A percentile compares a stretch with the other conserved stretches of the same genome.
These are phyloP conservation scores for Fonsecaea monophora DNA, from an alignment of 2,329 filamentous ascomycete genomes.

Conservation along the genomic window DNA sequence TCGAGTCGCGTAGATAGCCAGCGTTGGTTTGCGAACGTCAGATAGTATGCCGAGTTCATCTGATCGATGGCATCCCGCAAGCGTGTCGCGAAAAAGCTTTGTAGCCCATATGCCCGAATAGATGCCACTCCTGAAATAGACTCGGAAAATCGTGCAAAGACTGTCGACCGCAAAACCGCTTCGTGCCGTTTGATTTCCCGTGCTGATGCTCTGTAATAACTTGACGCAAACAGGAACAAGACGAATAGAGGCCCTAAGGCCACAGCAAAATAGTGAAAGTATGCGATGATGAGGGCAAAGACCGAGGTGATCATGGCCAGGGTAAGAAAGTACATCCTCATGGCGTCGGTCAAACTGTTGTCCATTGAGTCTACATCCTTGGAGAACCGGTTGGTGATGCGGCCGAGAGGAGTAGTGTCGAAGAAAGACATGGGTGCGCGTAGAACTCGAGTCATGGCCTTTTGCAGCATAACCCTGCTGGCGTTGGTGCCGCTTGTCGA, in stretches of 20 bases:
- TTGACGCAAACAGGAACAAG: constrained; percentile 80
- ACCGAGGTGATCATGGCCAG: constrained; percentile 81
- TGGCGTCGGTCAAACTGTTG: constrained; percentile 84
- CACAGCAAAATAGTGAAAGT: constrained; percentile 85
- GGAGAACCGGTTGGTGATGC: constrained; percentile 95
- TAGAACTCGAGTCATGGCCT: constrained; percentile 77
- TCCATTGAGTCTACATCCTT: constrained; percentile 97
- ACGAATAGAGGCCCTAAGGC: constrained; percentile 73
- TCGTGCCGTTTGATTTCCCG: constrained; percentile 95
- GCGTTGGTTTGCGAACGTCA: constrained; percentile 93
- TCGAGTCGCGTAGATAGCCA: constrained; percentile 90
- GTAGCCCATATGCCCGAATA: constrained; percentile 87
- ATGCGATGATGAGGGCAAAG: constrained; percentile 91
- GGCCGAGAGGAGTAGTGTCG: constrained; percentile 92
- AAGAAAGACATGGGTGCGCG: constrained; percentile 85
- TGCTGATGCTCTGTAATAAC: constrained; percentile 89
- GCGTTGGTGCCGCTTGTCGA: constrained; percentile 81
- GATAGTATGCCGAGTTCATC: constrained; percentile 93
- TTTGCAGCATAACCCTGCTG: constrained; percentile 80
- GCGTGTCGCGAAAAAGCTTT: constrained; percentile 73
- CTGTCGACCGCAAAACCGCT: constrained; percentile 80
- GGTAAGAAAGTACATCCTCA: constrained; percentile 91
- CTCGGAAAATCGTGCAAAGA: constrained; percentile 92
- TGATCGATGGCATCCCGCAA: constrained; percentile 79
- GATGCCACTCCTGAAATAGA: constrained; percentile 82